Percentiles rank a stretch among this genome's conserved stretches.
These are phyloP conservation scores for Salix dunnii DNA, from an alignment of 345 rosid genomes.

Conservation along the genomic window DNA sequence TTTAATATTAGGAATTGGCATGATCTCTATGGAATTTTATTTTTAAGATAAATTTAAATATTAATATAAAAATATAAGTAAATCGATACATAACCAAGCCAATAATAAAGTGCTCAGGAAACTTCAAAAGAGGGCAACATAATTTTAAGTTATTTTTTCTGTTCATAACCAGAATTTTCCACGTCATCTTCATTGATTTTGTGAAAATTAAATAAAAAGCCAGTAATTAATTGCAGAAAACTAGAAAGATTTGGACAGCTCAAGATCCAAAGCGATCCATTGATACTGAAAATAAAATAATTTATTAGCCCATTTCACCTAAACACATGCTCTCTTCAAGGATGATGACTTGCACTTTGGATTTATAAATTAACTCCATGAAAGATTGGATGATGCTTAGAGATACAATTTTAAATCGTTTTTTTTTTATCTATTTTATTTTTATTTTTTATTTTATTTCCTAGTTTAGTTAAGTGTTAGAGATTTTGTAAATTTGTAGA, in stretches of 20 bases:
- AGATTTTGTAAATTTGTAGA: too few species aligned
- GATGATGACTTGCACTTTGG: not conserved
- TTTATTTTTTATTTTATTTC: too few species aligned
- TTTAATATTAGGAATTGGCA: too few species aligned
- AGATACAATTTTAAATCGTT: too few species aligned
- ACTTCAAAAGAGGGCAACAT: not conserved
- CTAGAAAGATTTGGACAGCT: not conserved
- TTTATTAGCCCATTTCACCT: not conserved
- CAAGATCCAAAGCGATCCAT: not conserved
- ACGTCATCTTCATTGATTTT: not conserved
- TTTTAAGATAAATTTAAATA: too few species aligned
- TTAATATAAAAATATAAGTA: too few species aligned
- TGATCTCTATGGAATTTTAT: too few species aligned
- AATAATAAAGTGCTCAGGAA: too few species aligned
- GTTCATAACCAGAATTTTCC: conserved; percentile 1
- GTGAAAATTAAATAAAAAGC: conserved; percentile 1
- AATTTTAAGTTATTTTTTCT: not conserved
- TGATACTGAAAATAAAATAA: not conserved
- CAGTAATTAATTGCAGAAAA: conserved; percentile 4
- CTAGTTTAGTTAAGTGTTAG: too few species aligned
- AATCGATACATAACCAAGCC: too few species aligned
- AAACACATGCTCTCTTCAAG: not conserved
- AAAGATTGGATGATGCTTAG: too few species aligned
- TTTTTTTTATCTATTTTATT: too few species aligned
- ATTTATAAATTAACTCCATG: not conserved